Evolutionary conservation across 2,329 filamentous ascomycete genomes (phyloP), one percentile per base, ranked within the genome.

Genomic region (Sporothrix humicola): DNA sequence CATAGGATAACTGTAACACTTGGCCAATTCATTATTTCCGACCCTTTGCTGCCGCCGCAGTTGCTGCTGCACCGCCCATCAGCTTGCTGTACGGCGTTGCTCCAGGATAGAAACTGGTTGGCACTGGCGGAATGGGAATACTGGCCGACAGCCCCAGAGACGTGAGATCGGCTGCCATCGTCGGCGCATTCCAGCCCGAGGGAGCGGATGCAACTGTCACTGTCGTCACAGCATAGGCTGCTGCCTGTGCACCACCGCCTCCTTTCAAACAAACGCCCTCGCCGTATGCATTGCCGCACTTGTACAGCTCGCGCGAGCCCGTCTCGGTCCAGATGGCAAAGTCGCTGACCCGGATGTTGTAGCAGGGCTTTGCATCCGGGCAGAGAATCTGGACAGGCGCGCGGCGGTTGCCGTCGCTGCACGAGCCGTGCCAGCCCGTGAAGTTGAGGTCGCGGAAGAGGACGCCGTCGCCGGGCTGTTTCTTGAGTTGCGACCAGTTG

Each of bases 381-480:
- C 77, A 78, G 68, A 77, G 79, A 58, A 89, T 80, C 73, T 86
- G 85, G 77, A 90, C 82, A 1, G 88, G 87, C 0, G 85, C 87
- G 26, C 88, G 84, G 71, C 83, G 73, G 4, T 79, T 78, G 23
- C 87, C 88, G 74, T 89, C 81, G 2, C 81, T 78, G 72, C 84
- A 83, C 2, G 85, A 87, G 50, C 88, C 88, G 73, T 84, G 86
- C 88, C 88, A 90, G 79, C 87, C 86, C 44, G 79, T 83, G 78
- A 89, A 83, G 1, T 82, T 86, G 77, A 90, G 82, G 80, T 88
- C 86, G 76, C 76, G 81, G 59, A 88, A 83, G 74, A 84, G 79
- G 8, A 90, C 86, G 44, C 88, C 88, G 75, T 84, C 77, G 31
- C 88, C 88, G 1, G 78, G 69, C 4, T 68, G 66, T 5, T 72